Conservation (phyloP, 2,329 filamentous ascomycete genomes). For the Colletotrichum agaves region DNA sequence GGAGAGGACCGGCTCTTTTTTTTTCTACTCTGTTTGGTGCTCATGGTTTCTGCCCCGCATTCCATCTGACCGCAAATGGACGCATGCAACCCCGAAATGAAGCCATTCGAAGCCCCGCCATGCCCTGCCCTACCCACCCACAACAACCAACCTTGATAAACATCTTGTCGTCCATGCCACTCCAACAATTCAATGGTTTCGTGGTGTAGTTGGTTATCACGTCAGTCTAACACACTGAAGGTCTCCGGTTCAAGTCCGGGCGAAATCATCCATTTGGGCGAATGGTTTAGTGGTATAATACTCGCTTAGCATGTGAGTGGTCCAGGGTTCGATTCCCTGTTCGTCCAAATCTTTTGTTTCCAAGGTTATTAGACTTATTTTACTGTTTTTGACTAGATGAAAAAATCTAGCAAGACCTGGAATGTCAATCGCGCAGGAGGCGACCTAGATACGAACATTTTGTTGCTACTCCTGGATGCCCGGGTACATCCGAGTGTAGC, state of each 20-base stretch:
- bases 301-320: conserved; percentile 38
- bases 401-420: too few species aligned
- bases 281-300: conserved; percentile 39
- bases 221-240: conserved; percentile 54
- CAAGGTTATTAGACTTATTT: neutral
- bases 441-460: too few species aligned
- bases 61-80: neutral
- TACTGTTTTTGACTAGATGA: too few species aligned
- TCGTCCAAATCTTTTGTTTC: conserved; percentile 20
- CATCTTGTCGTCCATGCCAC: rapidly evolving
- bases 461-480: conserved; percentile 18
- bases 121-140: conserved; percentile 16
- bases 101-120: conserved; percentile 10
- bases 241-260: conserved; percentile 39
- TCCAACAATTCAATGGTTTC: conserved; percentile 21
- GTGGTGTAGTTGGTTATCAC: conserved; percentile 59
- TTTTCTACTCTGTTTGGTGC: neutral
- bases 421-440: too few species aligned
- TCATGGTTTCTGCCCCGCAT: conserved; percentile 7
- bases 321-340: conserved; percentile 38
- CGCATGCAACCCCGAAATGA: conserved; percentile 9
- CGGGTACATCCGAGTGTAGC: conserved; percentile 17
- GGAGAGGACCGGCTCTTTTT: neutral
- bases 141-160: neutral
- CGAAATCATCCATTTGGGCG: conserved; percentile 35